Base-by-base conservation (phyloP, 441 rosid genomes). In the Raphanus hybrid region DNA sequence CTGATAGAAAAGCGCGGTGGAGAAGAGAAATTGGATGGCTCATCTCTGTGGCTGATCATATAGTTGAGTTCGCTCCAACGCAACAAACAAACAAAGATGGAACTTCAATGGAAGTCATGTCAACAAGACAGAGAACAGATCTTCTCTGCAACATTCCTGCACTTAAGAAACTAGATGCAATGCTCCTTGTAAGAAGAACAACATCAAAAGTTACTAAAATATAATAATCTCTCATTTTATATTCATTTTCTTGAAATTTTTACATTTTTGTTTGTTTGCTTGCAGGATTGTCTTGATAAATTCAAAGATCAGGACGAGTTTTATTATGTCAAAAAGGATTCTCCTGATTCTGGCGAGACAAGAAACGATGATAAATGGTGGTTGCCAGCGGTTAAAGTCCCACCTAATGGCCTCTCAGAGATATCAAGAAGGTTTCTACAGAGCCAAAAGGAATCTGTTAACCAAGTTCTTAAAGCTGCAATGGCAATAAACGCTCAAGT, bases 121-220 rank as follows among this genome's bases (percentile, higher is more conserved):
- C 82, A 48, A 95, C 98, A 18, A 75, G 84, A 69, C 97, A 95
- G 74, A 80, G 99, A 37, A 81, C 75, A 5, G 98, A 95, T 84
- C 92, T 95, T 76, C 97, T 74, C 23, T 84, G 90, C 88, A 91
- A 90, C 87, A 91, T 95, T 23, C 98, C 99, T 0, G 97, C 98
- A 11, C 78, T 95, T 74, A 85, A 90, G 64, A 92, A 88, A 80
- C 93, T 95, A 6, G 99, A 95, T 45, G 84, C 92, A 18, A 91
- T 92, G 96, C 94, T 95, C 50, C 71, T 86, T 43, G 99, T 95
- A 84, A 89, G 94, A 69, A 73, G 34, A 64, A 39, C 59, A 15
- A 55, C 2, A 55, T 9, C 41, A 71, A 3, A 57, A n/a, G 5
- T 9, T 15, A 43, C 39, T 2, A 71, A 57, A 15, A 16, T 18